Conservation (phyloP, 1,284 basidiomycete genomes). For the Apiotrichum veenhuisii region DNA sequence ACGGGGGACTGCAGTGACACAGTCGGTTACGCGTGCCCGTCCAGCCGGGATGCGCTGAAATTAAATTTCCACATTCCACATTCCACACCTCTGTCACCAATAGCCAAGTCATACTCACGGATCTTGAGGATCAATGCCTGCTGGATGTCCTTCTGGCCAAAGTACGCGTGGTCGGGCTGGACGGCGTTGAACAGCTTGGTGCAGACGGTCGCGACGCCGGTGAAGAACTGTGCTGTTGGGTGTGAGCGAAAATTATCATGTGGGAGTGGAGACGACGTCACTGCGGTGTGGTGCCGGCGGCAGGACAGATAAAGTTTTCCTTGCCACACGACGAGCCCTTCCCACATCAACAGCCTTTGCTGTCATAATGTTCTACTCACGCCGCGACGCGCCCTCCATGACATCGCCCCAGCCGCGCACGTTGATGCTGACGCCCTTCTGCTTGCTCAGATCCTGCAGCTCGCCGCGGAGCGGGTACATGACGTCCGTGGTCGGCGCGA, state of each 20-base stretch:
- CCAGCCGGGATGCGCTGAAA: no score
- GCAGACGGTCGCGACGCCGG: conserved; percentile 92
- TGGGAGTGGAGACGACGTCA: no score
- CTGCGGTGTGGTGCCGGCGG: background rate
- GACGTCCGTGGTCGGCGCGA: conserved; percentile 67
- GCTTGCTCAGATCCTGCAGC: conserved; percentile 66
- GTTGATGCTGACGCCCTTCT: conserved; percentile 85
- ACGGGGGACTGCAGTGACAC: no score
- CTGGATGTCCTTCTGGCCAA: conserved; percentile 98
- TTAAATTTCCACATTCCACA: background rate
- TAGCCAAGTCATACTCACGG: conserved; percentile 36
- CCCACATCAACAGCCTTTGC: no score
- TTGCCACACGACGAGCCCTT: no score
- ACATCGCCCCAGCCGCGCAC: conserved; percentile 72
- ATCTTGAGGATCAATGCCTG: conserved; percentile 83
- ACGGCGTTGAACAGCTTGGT: conserved; percentile 92
- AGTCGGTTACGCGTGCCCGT: no score
- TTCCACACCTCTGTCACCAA: background rate
- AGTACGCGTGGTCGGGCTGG: conserved; percentile 89
- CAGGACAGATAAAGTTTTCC: background rate
- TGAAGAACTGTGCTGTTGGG: conserved; percentile 80
- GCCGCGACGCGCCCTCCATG: conserved; percentile 48
- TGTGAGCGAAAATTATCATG: conserved; percentile 3
- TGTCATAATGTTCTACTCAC: no score
- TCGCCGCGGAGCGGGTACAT: conserved; percentile 84